Percentiles rank a stretch among this genome's conserved stretches.
These are phyloP conservation scores for Ramularia collo-cygni DNA, from an alignment of 2,329 filamentous ascomycete species.

Conservation along the genomic window DNA sequence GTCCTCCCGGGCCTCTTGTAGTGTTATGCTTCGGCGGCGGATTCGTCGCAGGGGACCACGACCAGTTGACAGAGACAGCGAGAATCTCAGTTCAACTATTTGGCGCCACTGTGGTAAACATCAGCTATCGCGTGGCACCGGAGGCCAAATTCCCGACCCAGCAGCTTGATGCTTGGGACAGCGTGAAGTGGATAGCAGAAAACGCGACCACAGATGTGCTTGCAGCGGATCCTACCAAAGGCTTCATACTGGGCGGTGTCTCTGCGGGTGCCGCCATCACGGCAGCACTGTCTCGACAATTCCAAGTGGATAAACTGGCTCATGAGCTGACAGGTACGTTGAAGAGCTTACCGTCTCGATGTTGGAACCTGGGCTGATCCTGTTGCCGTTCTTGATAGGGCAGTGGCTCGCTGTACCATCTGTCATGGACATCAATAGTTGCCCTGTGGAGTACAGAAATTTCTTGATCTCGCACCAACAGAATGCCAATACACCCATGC, in stretches of 20 bases:
- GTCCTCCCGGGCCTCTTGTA: slow-evolving; percentile 18
- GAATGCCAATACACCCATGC: slow-evolving; percentile 33
- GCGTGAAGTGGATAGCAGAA: slow-evolving; percentile 37
- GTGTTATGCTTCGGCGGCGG: slow-evolving; percentile 26
- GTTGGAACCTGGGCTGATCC: too few relatives aligned
- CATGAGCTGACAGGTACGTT: slow-evolving; percentile 35
- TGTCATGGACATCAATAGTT: slow-evolving; percentile 25
- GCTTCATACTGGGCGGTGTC: slow-evolving; percentile 45
- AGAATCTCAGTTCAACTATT: slow-evolving; percentile 26
- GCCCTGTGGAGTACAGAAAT: slow-evolving; percentile 36
- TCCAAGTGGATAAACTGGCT: slow-evolving; percentile 35
- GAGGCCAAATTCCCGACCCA: slow-evolving; percentile 42
- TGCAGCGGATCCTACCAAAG: slow-evolving; percentile 36
- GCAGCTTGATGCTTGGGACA: slow-evolving; percentile 41
- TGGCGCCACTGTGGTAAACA: slow-evolving; percentile 37
- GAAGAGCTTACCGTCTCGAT: too few relatives aligned
- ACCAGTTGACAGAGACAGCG: slow-evolving; percentile 21
- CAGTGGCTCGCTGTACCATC: slow-evolving; percentile 40
- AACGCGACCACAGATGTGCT: slow-evolving; percentile 33
- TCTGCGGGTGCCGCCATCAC: slow-evolving; percentile 41
- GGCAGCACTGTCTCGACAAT: slow-evolving; percentile 35
- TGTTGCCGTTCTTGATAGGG: too few relatives aligned
- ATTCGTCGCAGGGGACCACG: slow-evolving; percentile 22
- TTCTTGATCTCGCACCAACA: slow-evolving; percentile 38
- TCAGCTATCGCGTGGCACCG: slow-evolving; percentile 42